Base-by-base conservation (phyloP, 805 yeast genomes). In the Wickerhamiella nectarea region DNA sequence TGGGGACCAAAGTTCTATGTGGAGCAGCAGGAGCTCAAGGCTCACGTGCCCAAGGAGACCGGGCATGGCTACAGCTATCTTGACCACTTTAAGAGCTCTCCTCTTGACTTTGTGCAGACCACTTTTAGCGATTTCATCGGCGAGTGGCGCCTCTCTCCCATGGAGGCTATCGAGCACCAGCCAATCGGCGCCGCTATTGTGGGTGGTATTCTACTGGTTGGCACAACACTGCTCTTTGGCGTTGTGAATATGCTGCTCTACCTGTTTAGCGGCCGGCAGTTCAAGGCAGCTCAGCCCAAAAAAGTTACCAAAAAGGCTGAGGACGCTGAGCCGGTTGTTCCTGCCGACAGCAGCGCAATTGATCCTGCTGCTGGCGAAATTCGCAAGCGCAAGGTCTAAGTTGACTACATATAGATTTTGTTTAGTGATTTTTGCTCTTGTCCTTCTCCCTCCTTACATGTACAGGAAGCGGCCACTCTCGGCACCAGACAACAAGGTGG, bases 1-100 rank as follows among this genome's bases (percentile, higher is more conserved):
- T 86, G 74, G 60, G 52, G 61, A 26, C 65, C 62, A 41, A 66
- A 66, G 58, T 49, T 46, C 44, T 53, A 48, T 33, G 48, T 58
- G 39, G 70, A 66, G 52, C 17, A 26, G 22, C 48, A 35, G 36
- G 54, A 58, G 46, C 42, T 45, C 38, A 50, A 52, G 15, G 51
- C 49, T 18, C 43, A 35, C 12, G 53, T 53, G 22, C 61, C 61
- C 31, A 46, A 50, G 41, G 50, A 48, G 36, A 38, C 40, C 15
- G 34, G 19, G 22, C 44, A 47, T 41, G 28, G 40, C 24, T 53
- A 45, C 35, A 28, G 36, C 18, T 40, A 40, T 40, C 41, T 55
- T 46, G 61, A 56, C 29, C 52, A 44, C 49, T 53, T 65, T 55
- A 42, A 38, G 40, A 56, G 48, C 9, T 61, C 57, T 29, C 70